Evolutionary conservation across 1,284 basidiomycete species (phyloP), one percentile per base, ranked within the genome.

Genomic region (Irpex sp.): DNA sequence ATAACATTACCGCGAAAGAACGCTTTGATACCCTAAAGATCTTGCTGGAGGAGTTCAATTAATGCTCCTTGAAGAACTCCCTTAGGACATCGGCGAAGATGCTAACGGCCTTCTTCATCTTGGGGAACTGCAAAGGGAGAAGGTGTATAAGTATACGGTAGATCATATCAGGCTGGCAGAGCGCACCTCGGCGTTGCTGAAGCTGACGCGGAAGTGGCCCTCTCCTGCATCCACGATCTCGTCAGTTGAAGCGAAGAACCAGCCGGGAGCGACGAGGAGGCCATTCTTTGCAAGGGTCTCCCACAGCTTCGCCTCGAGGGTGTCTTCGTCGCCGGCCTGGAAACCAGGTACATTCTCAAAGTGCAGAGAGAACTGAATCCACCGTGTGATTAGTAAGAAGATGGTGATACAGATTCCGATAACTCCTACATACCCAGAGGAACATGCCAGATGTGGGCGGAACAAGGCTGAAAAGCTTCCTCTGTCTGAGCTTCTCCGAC

Each of bases 401-500:
- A 28, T 6, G 54, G n/a, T 37, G 48, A 52, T 45, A 19, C 53
- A 63, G 49, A 18, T 45, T 33, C 28, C 28, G 3, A 33, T 33
- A 33, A 33, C 28, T 33, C 21, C 9, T 18, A 18, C 36, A 42
- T 66, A 85, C 82, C 86, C 86, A 88, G 51, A 87, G 63, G 71
- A 88, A 87, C 86, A 89, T 88, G 7, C 86, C 87, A 28, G 84
- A 79, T 0, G 81, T 82, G 0, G 90, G 90, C 5, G 89, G 86
- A 5, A 90, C 82, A 69, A 91, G 87, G 51, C 83, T 87, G 67
- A 91, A 82, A 62, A 88, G 67, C 16, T 74, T 74, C 45, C 65
- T 66, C 36, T 66, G 59, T 6, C 71, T 67, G 42, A 67, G 71
- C 74, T 86, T 86, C 74, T 86, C 78, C 52, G 64, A 68, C 66